Evolutionary conservation across 176 grass and related monocot genomes (phyloP).

Genomic region (Eragrostis nindensis): DNA sequence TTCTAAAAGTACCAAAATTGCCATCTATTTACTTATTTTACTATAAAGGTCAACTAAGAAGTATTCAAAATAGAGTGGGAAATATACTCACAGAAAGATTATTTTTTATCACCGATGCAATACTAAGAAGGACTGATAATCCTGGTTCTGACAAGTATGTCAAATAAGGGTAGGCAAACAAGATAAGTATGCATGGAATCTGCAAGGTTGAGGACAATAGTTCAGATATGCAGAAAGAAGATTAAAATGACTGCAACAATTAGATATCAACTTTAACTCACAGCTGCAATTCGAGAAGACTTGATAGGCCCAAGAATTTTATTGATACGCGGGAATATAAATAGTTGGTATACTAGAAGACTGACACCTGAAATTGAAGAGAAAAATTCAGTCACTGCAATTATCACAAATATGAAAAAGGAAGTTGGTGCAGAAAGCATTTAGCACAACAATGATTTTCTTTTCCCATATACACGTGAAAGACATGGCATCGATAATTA

Average conservation of each 20-base stretch:
- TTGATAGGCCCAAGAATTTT: too few species aligned
- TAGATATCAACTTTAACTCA: too few species aligned
- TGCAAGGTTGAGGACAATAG: constrained; percentile 24
- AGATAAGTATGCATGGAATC: constrained; percentile 58
- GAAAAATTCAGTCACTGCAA: too few species aligned
- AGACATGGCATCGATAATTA: too few species aligned
- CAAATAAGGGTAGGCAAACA: constrained; percentile 65
- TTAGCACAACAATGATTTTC: constrained; percentile 6
- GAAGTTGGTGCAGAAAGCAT: background rate
- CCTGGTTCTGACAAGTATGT: constrained; percentile 50
- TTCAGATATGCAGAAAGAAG: constrained; percentile 21
- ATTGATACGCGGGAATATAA: too few species aligned
- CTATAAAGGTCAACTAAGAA: background rate
- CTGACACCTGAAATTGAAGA: too few species aligned
- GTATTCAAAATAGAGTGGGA: background rate
- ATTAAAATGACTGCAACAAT: background rate
- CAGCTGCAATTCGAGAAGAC: too few species aligned
- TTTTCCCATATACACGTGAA: background rate
- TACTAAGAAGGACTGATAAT: constrained; percentile 52
- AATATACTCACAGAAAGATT: too few species aligned
- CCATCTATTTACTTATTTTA: background rate
- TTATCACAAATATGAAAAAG: too few species aligned
- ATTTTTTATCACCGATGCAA: constrained; percentile 54
- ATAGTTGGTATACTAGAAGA: too few species aligned
- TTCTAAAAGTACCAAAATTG: background rate